Evolutionary conservation across 345 rosid genomes (phyloP).

Genomic region (Microthlaspi erraticum): DNA sequence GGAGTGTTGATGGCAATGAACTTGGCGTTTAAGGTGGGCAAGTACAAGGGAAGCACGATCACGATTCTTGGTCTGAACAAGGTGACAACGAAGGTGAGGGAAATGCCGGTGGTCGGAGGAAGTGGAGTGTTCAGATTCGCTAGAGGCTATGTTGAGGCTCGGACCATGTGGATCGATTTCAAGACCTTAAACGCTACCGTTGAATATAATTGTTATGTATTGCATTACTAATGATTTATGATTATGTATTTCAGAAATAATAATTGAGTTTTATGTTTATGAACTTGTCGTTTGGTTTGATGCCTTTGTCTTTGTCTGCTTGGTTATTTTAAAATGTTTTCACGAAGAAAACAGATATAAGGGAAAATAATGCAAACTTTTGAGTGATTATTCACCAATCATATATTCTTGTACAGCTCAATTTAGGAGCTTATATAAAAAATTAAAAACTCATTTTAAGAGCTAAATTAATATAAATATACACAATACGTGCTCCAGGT

Average conservation of each 20-base stretch:
- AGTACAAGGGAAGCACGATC: constrained; percentile 52
- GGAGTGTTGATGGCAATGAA: constrained; percentile 63
- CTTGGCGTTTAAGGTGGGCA: constrained; percentile 48
- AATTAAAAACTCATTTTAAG: too few relatives aligned
- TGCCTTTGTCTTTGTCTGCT: too few relatives aligned
- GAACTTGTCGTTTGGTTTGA: too few relatives aligned
- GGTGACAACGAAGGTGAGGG: constrained; percentile 49
- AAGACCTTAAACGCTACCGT: constrained; percentile 44
- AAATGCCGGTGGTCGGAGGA: constrained; percentile 73
- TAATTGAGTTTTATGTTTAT: too few relatives aligned
- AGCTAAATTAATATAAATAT: neutral
- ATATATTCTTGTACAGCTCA: too few relatives aligned
- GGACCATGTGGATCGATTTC: constrained; percentile 45
- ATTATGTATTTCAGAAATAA: too few relatives aligned
- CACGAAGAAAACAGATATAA: too few relatives aligned
- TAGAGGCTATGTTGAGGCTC: constrained; percentile 60
- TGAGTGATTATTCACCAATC: too few relatives aligned
- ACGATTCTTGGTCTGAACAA: constrained; percentile 62
- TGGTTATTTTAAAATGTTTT: too few relatives aligned
- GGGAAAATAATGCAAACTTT: too few relatives aligned
- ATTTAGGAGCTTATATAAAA: too few relatives aligned
- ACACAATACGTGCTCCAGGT: neutral
- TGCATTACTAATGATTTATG: constrained; percentile 47
- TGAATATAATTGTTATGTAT: constrained; percentile 51
- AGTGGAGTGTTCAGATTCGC: constrained; percentile 67